Percentiles rank a stretch among this genome's conserved stretches.
These are phyloP conservation scores for Chlorencoelia australis DNA, from an alignment of 2,329 filamentous ascomycete genomes.

Conservation along the genomic window DNA sequence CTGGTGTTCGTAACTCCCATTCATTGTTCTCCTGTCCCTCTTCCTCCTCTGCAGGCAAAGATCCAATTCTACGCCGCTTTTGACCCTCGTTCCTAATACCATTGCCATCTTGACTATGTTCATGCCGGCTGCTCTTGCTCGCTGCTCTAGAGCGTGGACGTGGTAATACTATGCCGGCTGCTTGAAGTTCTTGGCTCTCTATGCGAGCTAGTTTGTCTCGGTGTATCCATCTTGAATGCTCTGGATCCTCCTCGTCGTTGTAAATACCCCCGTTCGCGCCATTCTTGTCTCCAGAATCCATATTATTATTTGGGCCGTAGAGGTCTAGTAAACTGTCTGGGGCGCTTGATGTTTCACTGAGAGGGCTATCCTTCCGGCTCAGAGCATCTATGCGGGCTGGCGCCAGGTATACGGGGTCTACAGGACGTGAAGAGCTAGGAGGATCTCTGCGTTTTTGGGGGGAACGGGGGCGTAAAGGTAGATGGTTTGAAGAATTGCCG, in stretches of 20 bases:
- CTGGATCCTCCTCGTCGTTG: constrained; percentile 33
- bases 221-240: constrained; percentile 74
- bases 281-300: constrained; percentile 22
- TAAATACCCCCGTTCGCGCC: constrained; percentile 14
- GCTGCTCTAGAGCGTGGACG: constrained; percentile 39
- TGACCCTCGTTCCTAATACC: constrained; percentile 29
- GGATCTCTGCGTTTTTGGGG: constrained; percentile 13
- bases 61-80: constrained; percentile 30
- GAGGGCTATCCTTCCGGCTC: constrained; percentile 32
- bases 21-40: constrained; percentile 33
- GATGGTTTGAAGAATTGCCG: constrained; percentile 12
- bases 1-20: constrained; percentile 68
- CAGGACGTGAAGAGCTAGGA: constrained; percentile 9
- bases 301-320: constrained; percentile 27
- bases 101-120: constrained; percentile 28
- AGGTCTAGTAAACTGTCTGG: constrained; percentile 38
- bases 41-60: constrained; percentile 31
- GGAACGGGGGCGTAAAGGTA: constrained; percentile 19
- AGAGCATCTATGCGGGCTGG: constrained; percentile 29
- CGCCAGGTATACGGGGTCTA: constrained; percentile 23
- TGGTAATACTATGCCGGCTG: constrained; percentile 59
- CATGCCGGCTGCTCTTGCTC: constrained; percentile 36
- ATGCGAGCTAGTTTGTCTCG: constrained; percentile 75
- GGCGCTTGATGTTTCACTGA: constrained; percentile 32
- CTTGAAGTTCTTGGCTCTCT: constrained; percentile 70